Evolutionary conservation across 306 rosid genomes (phyloP).

Genomic region (Ziziphus jujuba): DNA sequence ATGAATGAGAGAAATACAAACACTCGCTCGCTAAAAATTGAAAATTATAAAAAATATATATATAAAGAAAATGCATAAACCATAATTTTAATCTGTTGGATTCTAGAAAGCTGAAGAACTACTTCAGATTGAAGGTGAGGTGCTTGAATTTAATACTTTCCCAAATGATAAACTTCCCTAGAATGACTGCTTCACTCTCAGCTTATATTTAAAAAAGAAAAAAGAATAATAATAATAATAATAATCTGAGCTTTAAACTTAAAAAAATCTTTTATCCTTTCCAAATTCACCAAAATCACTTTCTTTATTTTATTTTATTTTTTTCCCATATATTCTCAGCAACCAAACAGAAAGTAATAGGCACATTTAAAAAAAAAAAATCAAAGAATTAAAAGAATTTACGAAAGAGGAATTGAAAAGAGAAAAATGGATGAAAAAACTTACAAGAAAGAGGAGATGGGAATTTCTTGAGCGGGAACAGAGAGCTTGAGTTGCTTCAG

Average conservation of each 20-base stretch:
- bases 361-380: not conserved
- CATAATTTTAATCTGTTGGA: not conserved
- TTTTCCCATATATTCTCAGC: constrained; percentile 1
- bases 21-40: constrained; percentile 3
- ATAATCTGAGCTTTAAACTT: not conserved
- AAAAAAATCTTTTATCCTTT: not conserved
- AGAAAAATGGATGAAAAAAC: constrained; percentile 3
- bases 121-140: too few species aligned
- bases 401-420: constrained; percentile 2
- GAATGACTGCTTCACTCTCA: not conserved
- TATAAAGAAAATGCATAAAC: not conserved
- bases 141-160: not conserved
- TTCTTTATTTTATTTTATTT: not conserved
- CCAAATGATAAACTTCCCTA: constrained; percentile 12
- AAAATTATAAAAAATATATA: not conserved
- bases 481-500: constrained; percentile 85
- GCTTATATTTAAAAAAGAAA: not conserved
- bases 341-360: constrained; percentile 4
- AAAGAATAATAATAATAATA: too few species aligned
- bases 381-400: constrained; percentile 7
- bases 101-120: not conserved
- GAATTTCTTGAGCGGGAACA: constrained; percentile 81
- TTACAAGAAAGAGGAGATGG: constrained; percentile 79
- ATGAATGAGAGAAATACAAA: not conserved
- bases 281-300: not conserved